Evolutionary conservation across 2,329 filamentous ascomycete species (phyloP), one percentile per base, ranked within the genome.

Genomic region (Fusarium sublunatum): DNA sequence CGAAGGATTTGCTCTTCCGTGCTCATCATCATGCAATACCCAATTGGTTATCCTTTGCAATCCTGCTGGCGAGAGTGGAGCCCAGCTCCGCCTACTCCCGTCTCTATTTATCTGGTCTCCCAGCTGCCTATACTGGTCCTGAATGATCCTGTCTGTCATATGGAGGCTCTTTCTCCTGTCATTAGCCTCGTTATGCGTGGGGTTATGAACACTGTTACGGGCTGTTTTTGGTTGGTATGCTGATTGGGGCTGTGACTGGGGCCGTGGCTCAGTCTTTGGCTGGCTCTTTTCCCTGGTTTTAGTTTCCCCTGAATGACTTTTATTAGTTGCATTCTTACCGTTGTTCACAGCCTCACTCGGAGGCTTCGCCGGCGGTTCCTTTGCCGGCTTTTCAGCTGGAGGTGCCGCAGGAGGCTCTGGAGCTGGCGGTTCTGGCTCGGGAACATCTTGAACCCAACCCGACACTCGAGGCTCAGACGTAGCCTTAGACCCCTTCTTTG

Each of bases 221-320:
- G 31, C 12, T 12, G 31, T 34, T 6, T 6, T 5, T 34, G 31
- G 13, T n/a, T 34, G 31, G 13, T 28, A 10, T 10, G 9, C 31
- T 34, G 3, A 12, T 6, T 34, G 31, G 31, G 31, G 11, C 19
- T n/a, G 31, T 12, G 31, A 7, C 19, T 6, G n/a, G 15, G 45
- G 7, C 8, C n/a, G 28, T 29, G 35, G 6, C 25, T 47, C 39
- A 43, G 22, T 39, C 22, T 15, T 35, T 44, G 34, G 11, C 31
- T 28, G 34, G 35, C 26, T 53, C 55, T 55, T 41, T 31, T 36
- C 15, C 38, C 22, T 19, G 19, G 13, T 19, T 53, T 54, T 36
- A 55, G 55, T 38, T 11, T 38, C 25, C 29, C 25, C 12, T n/a
- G 19, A 12, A 8, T 15, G 7, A 26, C 19, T 49, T 29, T 29